Conservation (phyloP, 768 basidiomycete genomes). For the Grammothele lineata region DNA sequence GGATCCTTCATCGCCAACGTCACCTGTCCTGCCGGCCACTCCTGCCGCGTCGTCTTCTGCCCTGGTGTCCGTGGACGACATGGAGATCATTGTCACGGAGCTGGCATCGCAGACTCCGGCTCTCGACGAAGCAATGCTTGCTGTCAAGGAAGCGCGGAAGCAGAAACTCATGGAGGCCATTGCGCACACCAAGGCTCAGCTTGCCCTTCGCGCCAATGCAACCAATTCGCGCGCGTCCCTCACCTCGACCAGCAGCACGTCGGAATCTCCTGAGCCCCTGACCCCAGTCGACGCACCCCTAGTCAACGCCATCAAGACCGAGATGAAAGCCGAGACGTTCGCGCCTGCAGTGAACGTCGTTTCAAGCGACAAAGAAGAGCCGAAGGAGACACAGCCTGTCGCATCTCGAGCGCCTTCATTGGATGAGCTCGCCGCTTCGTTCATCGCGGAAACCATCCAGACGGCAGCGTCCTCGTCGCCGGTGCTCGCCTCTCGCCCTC, state of each 20-base stretch:
- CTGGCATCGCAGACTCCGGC: neutral
- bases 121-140: neutral
- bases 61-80: neutral
- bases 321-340: no score
- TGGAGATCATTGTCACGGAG: neutral
- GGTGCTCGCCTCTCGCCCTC: neutral
- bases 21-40: neutral
- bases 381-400: neutral
- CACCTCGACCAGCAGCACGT: neutral
- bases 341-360: no score
- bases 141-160: neutral
- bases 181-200: constrained; percentile 5
- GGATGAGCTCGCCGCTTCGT: constrained; percentile 52
- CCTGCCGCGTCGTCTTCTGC: neutral
- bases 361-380: neutral
- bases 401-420: no score
- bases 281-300: constrained; percentile 2
- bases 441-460: constrained; percentile 56
- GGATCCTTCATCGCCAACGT: neutral
- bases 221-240: neutral
- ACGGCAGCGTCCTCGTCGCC: constrained; percentile 16
- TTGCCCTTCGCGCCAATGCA: neutral
- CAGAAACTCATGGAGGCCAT: constrained; percentile 14
- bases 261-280: constrained; percentile 5
- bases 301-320: no score